These are phyloP conservation scores for Cystoisospora suis DNA, from an alignment of 169 alveolate genomes.

Conservation along the genomic window DNA sequence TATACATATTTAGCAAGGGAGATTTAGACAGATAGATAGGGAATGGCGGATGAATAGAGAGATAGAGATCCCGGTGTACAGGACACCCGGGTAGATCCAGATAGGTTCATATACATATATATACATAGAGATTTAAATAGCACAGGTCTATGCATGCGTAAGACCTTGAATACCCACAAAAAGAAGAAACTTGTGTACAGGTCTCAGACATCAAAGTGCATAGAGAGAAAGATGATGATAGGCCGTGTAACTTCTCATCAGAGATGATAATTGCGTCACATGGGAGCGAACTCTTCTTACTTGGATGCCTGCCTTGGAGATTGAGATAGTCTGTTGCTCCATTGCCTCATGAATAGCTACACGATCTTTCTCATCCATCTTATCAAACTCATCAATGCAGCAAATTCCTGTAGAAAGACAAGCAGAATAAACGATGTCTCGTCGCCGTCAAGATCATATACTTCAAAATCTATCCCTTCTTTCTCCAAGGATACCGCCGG, in stretches of 20 bases:
- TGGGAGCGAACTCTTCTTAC: too few relatives aligned
- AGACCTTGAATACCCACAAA: too few relatives aligned
- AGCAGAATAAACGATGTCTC: too few relatives aligned
- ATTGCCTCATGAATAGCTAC: constrained; percentile 99
- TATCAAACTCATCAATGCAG: constrained; percentile 99
- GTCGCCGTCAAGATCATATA: too few relatives aligned
- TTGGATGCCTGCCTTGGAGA: constrained; percentile 96
- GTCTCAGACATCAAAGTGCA: too few relatives aligned
- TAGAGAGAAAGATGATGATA: too few relatives aligned
- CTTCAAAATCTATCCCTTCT: too few relatives aligned
- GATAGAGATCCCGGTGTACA: not conserved
- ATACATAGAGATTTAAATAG: not conserved
- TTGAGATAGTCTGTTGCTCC: constrained; percentile 99
- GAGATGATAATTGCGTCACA: too few relatives aligned
- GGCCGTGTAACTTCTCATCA: too few relatives aligned
- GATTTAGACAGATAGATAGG: too few relatives aligned
- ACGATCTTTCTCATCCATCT: constrained; percentile 99
- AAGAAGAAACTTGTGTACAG: too few relatives aligned
- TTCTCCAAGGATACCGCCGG: too few relatives aligned
- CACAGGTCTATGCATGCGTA: not conserved
- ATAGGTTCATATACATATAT: not conserved
- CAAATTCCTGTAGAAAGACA: constrained; percentile 94
- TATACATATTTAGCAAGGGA: not conserved
- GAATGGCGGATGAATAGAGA: not conserved
- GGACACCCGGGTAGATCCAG: not conserved